These are phyloP conservation scores for Sclerotinia borealis DNA, from an alignment of 2,329 filamentous ascomycete species.

Conservation along the genomic window DNA sequence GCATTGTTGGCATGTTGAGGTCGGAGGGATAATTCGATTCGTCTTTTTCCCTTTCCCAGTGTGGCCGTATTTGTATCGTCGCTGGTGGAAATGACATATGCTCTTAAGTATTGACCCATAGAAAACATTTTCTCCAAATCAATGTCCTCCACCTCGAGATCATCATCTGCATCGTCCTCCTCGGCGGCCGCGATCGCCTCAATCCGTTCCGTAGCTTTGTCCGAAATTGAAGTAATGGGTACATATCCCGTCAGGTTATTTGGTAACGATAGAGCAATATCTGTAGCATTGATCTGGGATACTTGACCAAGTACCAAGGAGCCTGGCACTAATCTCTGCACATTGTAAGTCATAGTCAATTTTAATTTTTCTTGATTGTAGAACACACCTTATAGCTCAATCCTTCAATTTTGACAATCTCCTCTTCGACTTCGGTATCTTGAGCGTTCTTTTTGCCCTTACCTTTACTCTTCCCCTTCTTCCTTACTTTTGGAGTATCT, in stretches of 20 bases:
- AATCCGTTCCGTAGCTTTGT: constrained; percentile 68
- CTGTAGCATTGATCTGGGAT: constrained; percentile 69
- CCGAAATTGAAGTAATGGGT: constrained; percentile 86
- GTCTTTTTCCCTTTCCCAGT: constrained; percentile 56
- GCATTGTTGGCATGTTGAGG: constrained; percentile 74
- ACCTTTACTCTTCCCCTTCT: constrained; percentile 48
- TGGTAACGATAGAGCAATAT: constrained; percentile 76
- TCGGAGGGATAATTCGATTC: constrained; percentile 80
- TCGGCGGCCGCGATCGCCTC: constrained; percentile 60
- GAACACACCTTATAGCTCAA: constrained; percentile 76
- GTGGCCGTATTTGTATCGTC: constrained; percentile 49
- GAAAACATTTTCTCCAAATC: constrained; percentile 71
- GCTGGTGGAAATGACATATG: constrained; percentile 72
- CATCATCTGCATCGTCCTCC: constrained; percentile 48
- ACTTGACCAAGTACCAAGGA: constrained; percentile 85
- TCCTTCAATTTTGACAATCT: constrained; percentile 69
- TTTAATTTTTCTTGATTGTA: not conserved
- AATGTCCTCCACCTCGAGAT: constrained; percentile 53
- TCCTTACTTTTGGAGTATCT: constrained; percentile 21
- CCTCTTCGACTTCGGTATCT: constrained; percentile 40
- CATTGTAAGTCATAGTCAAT: constrained; percentile 30
- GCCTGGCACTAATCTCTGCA: constrained; percentile 73
- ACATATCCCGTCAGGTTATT: constrained; percentile 92
- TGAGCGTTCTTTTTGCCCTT: constrained; percentile 49
- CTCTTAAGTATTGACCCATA: constrained; percentile 82